Evolutionary conservation across 495 filamentous ascomycete genomes (phyloP), one percentile per base, ranked within the genome.

Genomic region (Bryoglossum gracile): DNA sequence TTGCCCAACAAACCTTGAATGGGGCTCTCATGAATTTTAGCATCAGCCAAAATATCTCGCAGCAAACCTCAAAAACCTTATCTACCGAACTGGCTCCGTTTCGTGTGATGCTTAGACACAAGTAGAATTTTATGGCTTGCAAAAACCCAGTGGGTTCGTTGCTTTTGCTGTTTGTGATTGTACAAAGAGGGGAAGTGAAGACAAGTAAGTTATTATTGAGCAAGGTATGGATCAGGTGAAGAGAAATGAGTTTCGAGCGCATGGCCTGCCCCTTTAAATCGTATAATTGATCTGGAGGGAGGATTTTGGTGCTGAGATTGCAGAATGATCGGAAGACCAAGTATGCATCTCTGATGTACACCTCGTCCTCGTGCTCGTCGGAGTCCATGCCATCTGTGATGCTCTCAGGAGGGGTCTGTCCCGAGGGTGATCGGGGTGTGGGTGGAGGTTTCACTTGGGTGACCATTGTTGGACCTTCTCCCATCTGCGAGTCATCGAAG

Each of bases 21-120:
- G 88, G 84, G 0, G 91, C 84, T 53, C 94, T 78, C 81, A 97
- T 88, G 65, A 91, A 77, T 61, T 89, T 94, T 4, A 95, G 65
- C 82, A 96, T 94, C 50, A 96, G 65, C 89, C 89, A 96, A 64
- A 99, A 97, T 4, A 97, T 95, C 65, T 97, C 94, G 58, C 89
- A 94, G 66, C 85, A 87, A 25, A 95, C 87, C 59, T 97, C 91
- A 65, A 96, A 99, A 0, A 99, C 87, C 53, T 76, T 77, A 47
- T 84, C 84, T 22, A 95, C 88, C 2, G 89, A 87, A 65, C 89
- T 96, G 8, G 91, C 86, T 38, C 89, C 94, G 64, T 99, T 99
- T 28, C 92, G 81, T 26, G 87, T 95, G 46, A 97, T 78, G 62
- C 87, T 91, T 13, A 97, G 73, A 61, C 94, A 95, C 10, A 99